Evolutionary conservation across 2,329 filamentous ascomycete genomes (phyloP).

Genomic region (Corinectria fuckeliana): DNA sequence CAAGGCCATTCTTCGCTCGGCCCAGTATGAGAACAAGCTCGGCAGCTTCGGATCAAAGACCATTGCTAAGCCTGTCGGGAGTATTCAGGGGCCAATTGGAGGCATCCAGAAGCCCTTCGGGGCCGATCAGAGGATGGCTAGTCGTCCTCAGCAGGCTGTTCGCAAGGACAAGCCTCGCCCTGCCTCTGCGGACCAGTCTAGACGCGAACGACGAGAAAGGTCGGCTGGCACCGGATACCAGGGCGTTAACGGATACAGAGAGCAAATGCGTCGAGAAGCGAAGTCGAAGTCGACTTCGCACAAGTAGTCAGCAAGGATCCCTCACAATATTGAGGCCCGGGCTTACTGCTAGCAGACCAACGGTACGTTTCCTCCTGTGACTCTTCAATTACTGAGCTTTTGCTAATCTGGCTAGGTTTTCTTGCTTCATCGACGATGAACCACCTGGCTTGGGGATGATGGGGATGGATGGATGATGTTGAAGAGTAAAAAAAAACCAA

Average conservation of each 20-base stretch:
- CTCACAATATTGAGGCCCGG: neutral
- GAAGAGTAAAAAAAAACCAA: too few species aligned
- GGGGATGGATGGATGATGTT: too few species aligned
- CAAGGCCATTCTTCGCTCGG: slow-evolving; percentile 38
- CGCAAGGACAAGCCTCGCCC: neutral
- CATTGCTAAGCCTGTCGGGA: slow-evolving; percentile 6
- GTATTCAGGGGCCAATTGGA: too few species aligned
- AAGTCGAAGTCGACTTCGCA: neutral
- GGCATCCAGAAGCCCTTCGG: neutral
- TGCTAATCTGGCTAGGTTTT: too few species aligned
- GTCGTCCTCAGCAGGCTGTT: neutral
- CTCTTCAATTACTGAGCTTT: too few species aligned
- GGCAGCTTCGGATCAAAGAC: slow-evolving; percentile 28
- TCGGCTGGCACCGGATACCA: slow-evolving; percentile 23
- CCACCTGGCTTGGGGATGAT: neutral
- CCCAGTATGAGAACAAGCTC: slow-evolving; percentile 27
- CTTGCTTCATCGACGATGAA: neutral
- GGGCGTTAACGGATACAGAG: slow-evolving; percentile 39
- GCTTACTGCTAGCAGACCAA: neutral
- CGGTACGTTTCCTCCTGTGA: too few species aligned
- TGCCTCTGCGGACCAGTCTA: neutral
- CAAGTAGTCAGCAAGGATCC: neutral
- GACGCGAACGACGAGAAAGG: slow-evolving; percentile 11
- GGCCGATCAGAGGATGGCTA: neutral
- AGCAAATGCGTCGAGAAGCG: neutral